Base-by-base conservation (phyloP, 352 stramenopile genomes). In the Pythium pyrilobum region DNA sequence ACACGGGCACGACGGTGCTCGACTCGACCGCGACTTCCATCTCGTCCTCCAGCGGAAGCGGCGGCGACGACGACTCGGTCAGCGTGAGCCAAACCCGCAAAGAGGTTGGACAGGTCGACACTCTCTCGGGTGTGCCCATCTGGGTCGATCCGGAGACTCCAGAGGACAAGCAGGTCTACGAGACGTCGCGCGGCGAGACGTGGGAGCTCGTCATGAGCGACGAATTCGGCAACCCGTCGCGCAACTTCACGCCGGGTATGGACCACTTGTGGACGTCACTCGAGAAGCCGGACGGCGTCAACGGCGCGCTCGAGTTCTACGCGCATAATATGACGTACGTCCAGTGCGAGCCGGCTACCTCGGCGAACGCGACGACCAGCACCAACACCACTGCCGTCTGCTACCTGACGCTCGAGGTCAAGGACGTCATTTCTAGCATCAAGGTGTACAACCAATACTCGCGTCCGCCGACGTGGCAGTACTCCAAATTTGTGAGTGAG, bases 121-220 rank as follows among this genome's bases (percentile, higher is more conserved):
- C 72, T 11, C 47, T 67, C 18, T 89, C 77, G 10, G 76, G 75
- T 0, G 42, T 88, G 12, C 49, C 41, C 2, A 47, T 67, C 28
- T 90, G 80, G 80, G 70, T 90, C 4, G 80, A 90, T 49, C 63
- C 72, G 1, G 51, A 66, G 29, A 90, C 80, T 8, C 77, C 80
- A 4, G 60, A 66, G 2, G 59, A 82, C 12, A 48, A 59, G 27
- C 66, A 77, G 33, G 52, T 43, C 32, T 84, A 86, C 54, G 50
- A 69, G 41, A 54, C 47, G 12, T 89, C 78, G 0, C 74, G 75
- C 9, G 72, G 72, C 27, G 73, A 76, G 0, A 39, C 32, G 29
- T 89, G 76, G 72, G 52, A 88, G 4, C 65, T 96, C 4, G 77
- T 95, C 39, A 97, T 97, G 85, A 97, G 87, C 23, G 93, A 98